Evolutionary conservation across 805 yeast genomes (phyloP).

Genomic region (Wilhelminamyces savonicus): DNA sequence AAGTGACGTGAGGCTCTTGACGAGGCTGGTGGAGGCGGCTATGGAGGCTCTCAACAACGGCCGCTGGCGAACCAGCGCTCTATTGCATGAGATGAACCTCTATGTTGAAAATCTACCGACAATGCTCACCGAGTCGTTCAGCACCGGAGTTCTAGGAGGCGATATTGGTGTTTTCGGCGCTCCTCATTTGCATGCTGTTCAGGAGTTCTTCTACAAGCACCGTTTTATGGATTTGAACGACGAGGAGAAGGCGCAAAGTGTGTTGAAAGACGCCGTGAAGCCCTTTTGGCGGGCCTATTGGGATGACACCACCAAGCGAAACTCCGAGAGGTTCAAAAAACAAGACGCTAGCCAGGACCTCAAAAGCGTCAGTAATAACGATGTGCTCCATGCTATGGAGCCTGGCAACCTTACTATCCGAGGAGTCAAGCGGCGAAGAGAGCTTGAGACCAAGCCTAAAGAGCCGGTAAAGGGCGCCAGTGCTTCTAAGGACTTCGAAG

Average conservation of each 20-base stretch:
- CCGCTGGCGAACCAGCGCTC: constrained; percentile 52
- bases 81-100: constrained; percentile 62
- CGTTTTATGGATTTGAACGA: constrained; percentile 34
- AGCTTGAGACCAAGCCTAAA: too few relatives aligned
- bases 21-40: constrained; percentile 40
- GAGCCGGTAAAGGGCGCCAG: too few relatives aligned
- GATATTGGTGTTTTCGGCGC: constrained; percentile 48
- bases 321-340: constrained; percentile 29
- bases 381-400: neutral
- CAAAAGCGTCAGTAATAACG: neutral
- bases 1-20: constrained; percentile 36
- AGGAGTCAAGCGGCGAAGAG: too few relatives aligned
- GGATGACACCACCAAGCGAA: constrained; percentile 34
- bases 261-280: constrained; percentile 26
- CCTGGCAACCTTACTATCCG: too few relatives aligned
- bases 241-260: constrained; percentile 18
- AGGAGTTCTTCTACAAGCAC: constrained; percentile 48
- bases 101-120: constrained; percentile 42
- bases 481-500: too few relatives aligned
- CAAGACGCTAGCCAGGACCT: constrained; percentile 24
- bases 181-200: constrained; percentile 48
- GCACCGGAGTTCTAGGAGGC: constrained; percentile 33
- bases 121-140: constrained; percentile 32
- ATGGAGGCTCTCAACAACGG: constrained; percentile 44
- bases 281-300: constrained; percentile 53